Evolutionary conservation across 164 flowering plant species (phyloP), one percentile per base, ranked within the genome.

Genomic region (Macadamia integrifolia): DNA sequence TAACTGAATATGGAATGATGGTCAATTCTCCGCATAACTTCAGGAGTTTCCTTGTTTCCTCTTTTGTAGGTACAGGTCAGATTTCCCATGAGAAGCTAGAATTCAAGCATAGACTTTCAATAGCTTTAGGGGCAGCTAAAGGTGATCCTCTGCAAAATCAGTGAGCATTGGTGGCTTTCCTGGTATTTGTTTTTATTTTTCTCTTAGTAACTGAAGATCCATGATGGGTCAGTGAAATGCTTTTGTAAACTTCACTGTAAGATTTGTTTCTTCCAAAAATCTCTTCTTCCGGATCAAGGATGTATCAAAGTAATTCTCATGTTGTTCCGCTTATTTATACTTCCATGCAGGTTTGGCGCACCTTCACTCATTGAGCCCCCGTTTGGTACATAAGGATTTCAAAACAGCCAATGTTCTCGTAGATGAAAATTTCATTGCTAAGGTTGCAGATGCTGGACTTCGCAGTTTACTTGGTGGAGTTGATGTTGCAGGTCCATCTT

Each of bases 101-200:
- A 71, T 90, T 93, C 89, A 90, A 86, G 84, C 82, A 77, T 63
- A 80, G 98, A 70, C 90, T 90, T 74, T 58, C 84, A 52, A 90
- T 89, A 69, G 92, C 96, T 75, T 75, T 86, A 35, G 96, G 95
- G 73, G 98, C 98, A 77, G 96, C 98, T 83, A 90, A 84, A 92
- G 98, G 98, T 93, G 92, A 93, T 85, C 88, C 78, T 86, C 81
- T 88, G 85, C 88, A 84, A 85, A 88, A 87, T 83, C 86, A 83
- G 89, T 82, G 88, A 89, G 89, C 90, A 82, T 86, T 86, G 81
- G 76, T 80, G 80, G 85, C 86, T 85, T 85, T 80, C 81, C 84
- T 82, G 84, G 84, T 81, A 76, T 83, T 78, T 66, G 75, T 81
- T 80, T 76, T 80, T 75, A 71, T 79, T 57, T 66, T 68, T 75